Conservation (phyloP, 164 flowering plant species). For the Aristolochia fimbriata region DNA sequence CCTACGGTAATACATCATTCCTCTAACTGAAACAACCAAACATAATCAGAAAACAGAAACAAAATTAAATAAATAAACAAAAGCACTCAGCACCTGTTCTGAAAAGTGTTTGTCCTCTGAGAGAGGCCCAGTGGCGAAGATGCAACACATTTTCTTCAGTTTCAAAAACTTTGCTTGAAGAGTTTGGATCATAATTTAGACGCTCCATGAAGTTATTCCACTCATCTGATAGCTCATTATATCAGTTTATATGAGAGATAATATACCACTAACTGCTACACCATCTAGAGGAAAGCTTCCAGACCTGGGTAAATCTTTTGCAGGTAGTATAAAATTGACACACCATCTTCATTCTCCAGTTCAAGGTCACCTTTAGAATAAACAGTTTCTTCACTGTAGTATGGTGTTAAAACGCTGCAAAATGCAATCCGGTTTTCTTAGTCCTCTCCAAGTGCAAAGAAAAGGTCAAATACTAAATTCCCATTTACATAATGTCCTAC, state of each 20-base stretch:
- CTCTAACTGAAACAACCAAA: slow-evolving; percentile 60
- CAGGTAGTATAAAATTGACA: slow-evolving; percentile 77
- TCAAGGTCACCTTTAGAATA: slow-evolving; percentile 80
- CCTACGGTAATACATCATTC: slow-evolving; percentile 96
- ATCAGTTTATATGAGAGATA: too few relatives aligned
- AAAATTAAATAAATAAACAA: neutral
- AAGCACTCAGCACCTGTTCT: slow-evolving; percentile 51
- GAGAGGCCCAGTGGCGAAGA: slow-evolving; percentile 39
- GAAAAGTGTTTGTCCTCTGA: slow-evolving; percentile 70
- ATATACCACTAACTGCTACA: too few relatives aligned
- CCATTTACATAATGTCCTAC: too few relatives aligned
- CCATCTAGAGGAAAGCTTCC: too few relatives aligned
- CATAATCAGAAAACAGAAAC: slow-evolving; percentile 2
- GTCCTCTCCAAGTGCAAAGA: too few relatives aligned
- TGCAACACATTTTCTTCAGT: slow-evolving; percentile 76
- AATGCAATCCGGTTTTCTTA: too few relatives aligned
- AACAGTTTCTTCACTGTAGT: slow-evolving; percentile 92
- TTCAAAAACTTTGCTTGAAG: slow-evolving; percentile 47
- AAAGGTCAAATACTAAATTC: too few relatives aligned
- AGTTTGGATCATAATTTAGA: slow-evolving; percentile 50
- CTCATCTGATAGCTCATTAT: too few relatives aligned
- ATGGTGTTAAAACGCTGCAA: slow-evolving; percentile 94
- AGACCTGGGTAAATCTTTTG: slow-evolving; percentile 94
- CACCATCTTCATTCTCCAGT: slow-evolving; percentile 91
- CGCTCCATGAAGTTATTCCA: slow-evolving; percentile 95